phyloP scores from a whole-genome alignment of 805 yeast genomes.

The Starmerella geochares region DNA sequence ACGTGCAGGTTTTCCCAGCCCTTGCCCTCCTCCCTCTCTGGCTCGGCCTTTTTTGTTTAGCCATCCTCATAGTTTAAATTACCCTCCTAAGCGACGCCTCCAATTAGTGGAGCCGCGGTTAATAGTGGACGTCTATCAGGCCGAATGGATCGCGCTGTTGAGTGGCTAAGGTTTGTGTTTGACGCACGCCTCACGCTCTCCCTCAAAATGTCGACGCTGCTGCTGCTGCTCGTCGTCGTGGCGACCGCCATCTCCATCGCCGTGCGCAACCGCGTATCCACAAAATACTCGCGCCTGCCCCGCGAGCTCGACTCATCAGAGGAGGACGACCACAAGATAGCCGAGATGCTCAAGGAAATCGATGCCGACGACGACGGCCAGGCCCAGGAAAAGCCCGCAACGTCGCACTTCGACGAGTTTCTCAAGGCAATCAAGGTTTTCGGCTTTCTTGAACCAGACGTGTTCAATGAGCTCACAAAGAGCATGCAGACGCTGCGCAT shows the following conservation, averaged over 20 bases:
- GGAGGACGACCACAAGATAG: conserved; percentile 33
- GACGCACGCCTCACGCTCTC: conserved; percentile 15
- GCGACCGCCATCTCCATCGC: conserved; percentile 37
- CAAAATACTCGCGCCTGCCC: conserved; percentile 50
- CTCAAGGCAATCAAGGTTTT: conserved; percentile 83
- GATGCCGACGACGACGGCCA: conserved; percentile 27
- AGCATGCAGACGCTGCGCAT: conserved; percentile 83
- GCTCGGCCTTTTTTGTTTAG: neutral
- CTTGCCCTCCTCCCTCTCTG: neutral
- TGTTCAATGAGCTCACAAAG: conserved; percentile 84
- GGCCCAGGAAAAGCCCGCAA: conserved; percentile 35
- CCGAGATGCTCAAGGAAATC: conserved; percentile 36
- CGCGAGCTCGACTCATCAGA: conserved; percentile 31
- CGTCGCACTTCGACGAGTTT: conserved; percentile 78
- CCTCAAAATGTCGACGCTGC: conserved; percentile 21
- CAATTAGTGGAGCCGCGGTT: neutral
- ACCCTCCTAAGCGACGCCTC: neutral
- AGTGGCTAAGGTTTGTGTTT: conserved; percentile 1
- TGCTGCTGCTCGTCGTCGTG: conserved; percentile 27
- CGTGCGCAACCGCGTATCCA: conserved; percentile 53
- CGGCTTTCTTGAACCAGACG: conserved; percentile 83
- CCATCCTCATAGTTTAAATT: too few species aligned
- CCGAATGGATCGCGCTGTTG: neutral
- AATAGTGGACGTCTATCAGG: neutral
- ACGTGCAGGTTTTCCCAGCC: neutral